Conservation (phyloP, 768 basidiomycete genomes). For the Rhodotorula taiwanensis region DNA sequence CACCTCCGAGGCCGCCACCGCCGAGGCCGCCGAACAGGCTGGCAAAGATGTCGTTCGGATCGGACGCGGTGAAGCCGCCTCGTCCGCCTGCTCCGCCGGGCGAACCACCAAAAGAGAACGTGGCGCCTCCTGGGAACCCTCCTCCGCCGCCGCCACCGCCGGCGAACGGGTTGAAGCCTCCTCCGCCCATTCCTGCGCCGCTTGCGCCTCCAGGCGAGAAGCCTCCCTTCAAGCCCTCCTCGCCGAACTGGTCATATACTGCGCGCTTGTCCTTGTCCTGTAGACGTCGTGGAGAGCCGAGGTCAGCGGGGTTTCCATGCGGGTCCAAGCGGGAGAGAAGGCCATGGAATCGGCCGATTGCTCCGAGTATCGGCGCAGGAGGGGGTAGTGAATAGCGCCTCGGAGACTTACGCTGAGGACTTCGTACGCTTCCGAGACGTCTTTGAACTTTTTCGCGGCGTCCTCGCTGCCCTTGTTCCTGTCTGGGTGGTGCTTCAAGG, state of each 20-base stretch:
- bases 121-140: constrained; percentile 45
- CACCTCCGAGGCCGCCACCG: constrained; percentile 51
- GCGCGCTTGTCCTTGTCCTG: constrained; percentile 44
- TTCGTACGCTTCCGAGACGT: constrained; percentile 94
- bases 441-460: constrained; percentile 79
- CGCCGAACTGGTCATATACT: constrained; percentile 63
- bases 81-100: constrained; percentile 43
- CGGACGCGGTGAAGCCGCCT: constrained; percentile 63
- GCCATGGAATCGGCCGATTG: too few relatives aligned
- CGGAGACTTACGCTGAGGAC: constrained; percentile 52
- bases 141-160: constrained; percentile 30
- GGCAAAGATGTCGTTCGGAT: constrained; percentile 86
- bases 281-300: background rate
- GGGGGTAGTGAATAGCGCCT: too few relatives aligned
- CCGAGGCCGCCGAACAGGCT: constrained; percentile 48
- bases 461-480: constrained; percentile 71
- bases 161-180: constrained; percentile 34
- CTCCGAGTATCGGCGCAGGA: too few relatives aligned
- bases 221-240: constrained; percentile 80
- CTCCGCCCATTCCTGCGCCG: constrained; percentile 32
- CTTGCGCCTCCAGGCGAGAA: constrained; percentile 41
- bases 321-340: too few relatives aligned
- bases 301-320: too few relatives aligned
- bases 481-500: constrained; percentile 89
- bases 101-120: constrained; percentile 45